Evolutionary conservation across 805 yeast genomes (phyloP), one percentile per base, ranked within the genome.

Genomic region (Ogataea henricii): DNA sequence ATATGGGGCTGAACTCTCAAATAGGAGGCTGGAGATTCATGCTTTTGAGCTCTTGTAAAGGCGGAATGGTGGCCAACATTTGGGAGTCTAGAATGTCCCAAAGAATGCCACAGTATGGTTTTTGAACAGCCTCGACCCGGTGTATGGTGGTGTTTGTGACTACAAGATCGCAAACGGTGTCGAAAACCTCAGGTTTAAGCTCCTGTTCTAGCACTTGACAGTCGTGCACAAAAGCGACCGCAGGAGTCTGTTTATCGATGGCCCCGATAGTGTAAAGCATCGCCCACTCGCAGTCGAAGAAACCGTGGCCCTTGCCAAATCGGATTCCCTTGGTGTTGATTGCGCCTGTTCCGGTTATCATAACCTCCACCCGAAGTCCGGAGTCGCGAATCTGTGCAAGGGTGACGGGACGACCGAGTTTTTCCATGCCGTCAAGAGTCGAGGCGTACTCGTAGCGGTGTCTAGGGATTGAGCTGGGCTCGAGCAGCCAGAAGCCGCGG

Each of bases 261-360:
- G 52, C 57, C 5, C 59, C 57, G 18, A 64, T 59, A 6, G 62
- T 48, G 34, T 55, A 63, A 16, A 64, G 43, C 63, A 64, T 62
- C 9, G 62, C 68, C 68, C 68, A 64, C 47, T 64, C 68, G 23
- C 60, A 49, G 42, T 64, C 68, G 44, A 64, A 64, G 43, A 49
- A 63, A 2, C 67, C 68, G 45, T 64, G 68, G 4, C 68, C 68
- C 45, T 64, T 64, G 27, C 68, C 68, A 37, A 64, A 62, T 25
- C 68, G 44, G 13, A 64, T 55, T 14, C 68, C 68, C 37, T 55
- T 56, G 38, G 53, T 51, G 43, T 64, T 64, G 32, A 64, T 62
- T 14, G 68, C 68, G 25, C 67, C 67, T 1, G 68, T 62, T 6
- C 67, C 68, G 6, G 68, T 64, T 13, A 64, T 49, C 67, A 64